These are phyloP conservation scores for Chenopodium formosanum DNA, from an alignment of 148 eudicot genomes.

Conservation along the genomic window DNA sequence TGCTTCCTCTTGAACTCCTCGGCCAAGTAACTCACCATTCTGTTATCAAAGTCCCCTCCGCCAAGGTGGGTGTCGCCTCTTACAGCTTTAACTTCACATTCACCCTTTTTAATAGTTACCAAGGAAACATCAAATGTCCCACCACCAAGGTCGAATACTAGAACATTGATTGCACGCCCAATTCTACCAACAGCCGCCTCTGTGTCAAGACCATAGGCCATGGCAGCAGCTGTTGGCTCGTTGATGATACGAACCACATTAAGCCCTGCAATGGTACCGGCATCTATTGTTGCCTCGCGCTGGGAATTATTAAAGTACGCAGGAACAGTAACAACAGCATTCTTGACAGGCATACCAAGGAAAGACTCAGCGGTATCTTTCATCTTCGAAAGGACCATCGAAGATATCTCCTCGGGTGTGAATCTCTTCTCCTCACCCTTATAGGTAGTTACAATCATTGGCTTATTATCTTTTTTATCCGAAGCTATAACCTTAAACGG, in stretches of 20 bases:
- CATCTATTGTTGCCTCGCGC: neutral
- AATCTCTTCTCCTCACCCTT: neutral
- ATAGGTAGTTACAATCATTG: neutral
- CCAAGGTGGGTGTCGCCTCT: constrained; percentile 18
- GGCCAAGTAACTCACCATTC: no score
- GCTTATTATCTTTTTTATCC: neutral
- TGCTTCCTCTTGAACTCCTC: neutral
- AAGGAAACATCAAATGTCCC: constrained; percentile 19
- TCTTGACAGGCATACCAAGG: neutral
- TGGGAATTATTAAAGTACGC: neutral
- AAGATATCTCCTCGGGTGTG: neutral
- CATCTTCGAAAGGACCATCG: neutral
- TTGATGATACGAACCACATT: neutral
- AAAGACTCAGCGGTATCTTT: neutral
- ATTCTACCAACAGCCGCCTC: no score
- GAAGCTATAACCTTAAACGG: neutral
- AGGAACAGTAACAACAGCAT: neutral
- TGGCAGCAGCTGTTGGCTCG: neutral
- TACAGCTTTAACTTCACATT: neutral
- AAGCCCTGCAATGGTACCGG: neutral
- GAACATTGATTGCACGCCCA: neutral
- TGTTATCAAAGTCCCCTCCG: constrained; percentile 1
- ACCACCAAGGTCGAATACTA: constrained; percentile 18
- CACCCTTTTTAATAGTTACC: neutral
- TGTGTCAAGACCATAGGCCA: neutral